These are phyloP conservation scores for Pelargonium citronellum DNA, from an alignment of 441 rosid genomes.

Conservation along the genomic window DNA sequence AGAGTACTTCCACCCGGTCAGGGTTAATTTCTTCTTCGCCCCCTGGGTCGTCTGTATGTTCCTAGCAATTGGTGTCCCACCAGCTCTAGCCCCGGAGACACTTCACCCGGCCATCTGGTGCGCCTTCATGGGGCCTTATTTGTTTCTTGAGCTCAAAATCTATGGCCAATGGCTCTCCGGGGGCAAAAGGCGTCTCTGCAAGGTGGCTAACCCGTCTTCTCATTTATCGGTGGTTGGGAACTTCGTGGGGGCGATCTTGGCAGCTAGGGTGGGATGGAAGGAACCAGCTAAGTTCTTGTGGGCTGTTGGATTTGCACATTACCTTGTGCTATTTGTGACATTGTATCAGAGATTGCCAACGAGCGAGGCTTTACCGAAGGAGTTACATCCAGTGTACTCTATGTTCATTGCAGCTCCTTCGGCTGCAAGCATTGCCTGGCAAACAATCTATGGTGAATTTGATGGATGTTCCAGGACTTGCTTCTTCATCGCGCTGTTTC, in stretches of 20 bases:
- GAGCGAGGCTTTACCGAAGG: conserved; percentile 74
- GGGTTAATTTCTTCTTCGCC: conserved; percentile 90
- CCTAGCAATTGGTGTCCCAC: conserved; percentile 68
- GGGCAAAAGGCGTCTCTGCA: conserved; percentile 76
- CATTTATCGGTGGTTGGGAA: conserved; percentile 80
- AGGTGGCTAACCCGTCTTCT: conserved; percentile 84
- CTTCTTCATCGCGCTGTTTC: conserved; percentile 55
- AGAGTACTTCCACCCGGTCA: conserved; percentile 70
- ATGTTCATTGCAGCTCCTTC: conserved; percentile 88
- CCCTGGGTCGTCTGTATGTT: conserved; percentile 78
- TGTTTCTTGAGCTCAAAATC: conserved; percentile 68
- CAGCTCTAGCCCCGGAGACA: conserved; percentile 23
- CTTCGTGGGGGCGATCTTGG: conserved; percentile 79
- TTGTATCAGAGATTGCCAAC: conserved; percentile 92
- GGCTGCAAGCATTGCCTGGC: conserved; percentile 88
- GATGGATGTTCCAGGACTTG: conserved; percentile 60
- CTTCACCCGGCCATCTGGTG: conserved; percentile 64
- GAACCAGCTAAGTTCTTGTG: conserved; percentile 91
- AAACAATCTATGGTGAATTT: conserved; percentile 59
- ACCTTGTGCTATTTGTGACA: conserved; percentile 75
- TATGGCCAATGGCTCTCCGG: conserved; percentile 98
- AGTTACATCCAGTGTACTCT: conserved; percentile 89
- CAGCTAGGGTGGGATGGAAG: conserved; percentile 77
- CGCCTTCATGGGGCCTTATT: conserved; percentile 66
- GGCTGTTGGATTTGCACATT: conserved; percentile 78